A percentile compares a stretch with the other conserved stretches of the same genome.
phyloP scores from a whole-genome alignment of 2,329 filamentous ascomycete species.

The Nothopassalora personata region DNA sequence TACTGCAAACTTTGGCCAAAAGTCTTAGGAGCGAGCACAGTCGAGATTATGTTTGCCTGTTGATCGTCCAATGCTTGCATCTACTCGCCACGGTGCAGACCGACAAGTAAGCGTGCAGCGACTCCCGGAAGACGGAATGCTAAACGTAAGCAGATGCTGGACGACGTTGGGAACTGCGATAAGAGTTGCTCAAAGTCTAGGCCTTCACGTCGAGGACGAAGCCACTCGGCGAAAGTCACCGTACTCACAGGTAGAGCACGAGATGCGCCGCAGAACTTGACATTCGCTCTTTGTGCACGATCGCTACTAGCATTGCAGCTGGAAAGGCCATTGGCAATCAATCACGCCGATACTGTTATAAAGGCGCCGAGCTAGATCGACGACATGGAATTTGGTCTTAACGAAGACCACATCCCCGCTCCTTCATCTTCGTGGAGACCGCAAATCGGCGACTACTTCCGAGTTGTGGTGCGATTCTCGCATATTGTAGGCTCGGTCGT shows the following conservation, averaged over 20 bases:
- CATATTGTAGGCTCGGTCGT: conserved; percentile 9
- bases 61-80: conserved; percentile 8
- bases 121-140: neutral
- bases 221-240: neutral
- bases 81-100: conserved; percentile 7
- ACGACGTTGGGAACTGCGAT: neutral
- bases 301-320: neutral
- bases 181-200: neutral
- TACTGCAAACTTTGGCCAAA: conserved; percentile 3
- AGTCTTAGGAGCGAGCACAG: conserved; percentile 4
- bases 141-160: neutral
- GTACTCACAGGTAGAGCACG: neutral
- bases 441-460: conserved; percentile 3
- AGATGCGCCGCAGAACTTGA: conserved; percentile 1
- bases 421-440: neutral
- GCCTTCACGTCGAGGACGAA: conserved; percentile 4
- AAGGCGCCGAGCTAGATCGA: neutral
- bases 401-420: conserved; percentile 3
- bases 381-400: conserved; percentile 7
- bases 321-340: neutral
- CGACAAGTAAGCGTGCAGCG: conserved; percentile 5
- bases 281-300: conserved; percentile 1
- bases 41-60: neutral
- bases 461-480: neutral
- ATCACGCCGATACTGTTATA: neutral